phyloP scores from a whole-genome alignment of 2,329 filamentous ascomycete genomes.

The Diaporthe nobilis region DNA sequence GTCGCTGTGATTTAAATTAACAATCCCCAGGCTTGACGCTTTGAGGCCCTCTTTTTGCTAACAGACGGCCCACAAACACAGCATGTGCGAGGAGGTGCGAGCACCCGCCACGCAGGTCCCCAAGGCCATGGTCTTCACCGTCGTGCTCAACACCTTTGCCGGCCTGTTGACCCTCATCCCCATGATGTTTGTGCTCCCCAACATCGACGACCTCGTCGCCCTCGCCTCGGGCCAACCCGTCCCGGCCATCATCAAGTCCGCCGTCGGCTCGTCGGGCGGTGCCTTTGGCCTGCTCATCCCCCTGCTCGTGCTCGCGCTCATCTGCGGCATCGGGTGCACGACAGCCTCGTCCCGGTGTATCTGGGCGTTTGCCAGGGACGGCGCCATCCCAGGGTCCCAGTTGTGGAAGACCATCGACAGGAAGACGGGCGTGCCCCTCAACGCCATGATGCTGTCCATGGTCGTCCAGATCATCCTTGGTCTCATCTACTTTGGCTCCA shows the following conservation, averaged over 20 bases:
- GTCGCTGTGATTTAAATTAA: constrained; percentile 47
- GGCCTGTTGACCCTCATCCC: constrained; percentile 79
- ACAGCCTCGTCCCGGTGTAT: constrained; percentile 77
- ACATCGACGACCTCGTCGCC: constrained; percentile 67
- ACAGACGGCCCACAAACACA: constrained; percentile 54
- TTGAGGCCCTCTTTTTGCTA: not conserved
- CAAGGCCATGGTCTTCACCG: constrained; percentile 79
- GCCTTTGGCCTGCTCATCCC: constrained; percentile 75
- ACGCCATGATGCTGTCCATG: constrained; percentile 81
- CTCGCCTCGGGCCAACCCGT: constrained; percentile 73
- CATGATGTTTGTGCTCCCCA: constrained; percentile 77
- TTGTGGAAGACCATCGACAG: constrained; percentile 74
- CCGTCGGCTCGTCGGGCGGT: constrained; percentile 72
- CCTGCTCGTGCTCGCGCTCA: constrained; percentile 74
- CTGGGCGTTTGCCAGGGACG: constrained; percentile 80
- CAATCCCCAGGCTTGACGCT: not conserved
- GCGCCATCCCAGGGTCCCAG: constrained; percentile 75
- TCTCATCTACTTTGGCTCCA: constrained; percentile 78
- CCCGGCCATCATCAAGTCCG: constrained; percentile 74
- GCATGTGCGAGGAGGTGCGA: constrained; percentile 82
- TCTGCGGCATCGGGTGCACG: constrained; percentile 79
- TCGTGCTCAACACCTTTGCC: constrained; percentile 75
- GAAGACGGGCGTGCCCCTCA: constrained; percentile 75
- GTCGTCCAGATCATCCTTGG: constrained; percentile 74
- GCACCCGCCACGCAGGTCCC: constrained; percentile 77